Conservation (phyloP, 306 rosid species). For the Dalbergia cultrata region DNA sequence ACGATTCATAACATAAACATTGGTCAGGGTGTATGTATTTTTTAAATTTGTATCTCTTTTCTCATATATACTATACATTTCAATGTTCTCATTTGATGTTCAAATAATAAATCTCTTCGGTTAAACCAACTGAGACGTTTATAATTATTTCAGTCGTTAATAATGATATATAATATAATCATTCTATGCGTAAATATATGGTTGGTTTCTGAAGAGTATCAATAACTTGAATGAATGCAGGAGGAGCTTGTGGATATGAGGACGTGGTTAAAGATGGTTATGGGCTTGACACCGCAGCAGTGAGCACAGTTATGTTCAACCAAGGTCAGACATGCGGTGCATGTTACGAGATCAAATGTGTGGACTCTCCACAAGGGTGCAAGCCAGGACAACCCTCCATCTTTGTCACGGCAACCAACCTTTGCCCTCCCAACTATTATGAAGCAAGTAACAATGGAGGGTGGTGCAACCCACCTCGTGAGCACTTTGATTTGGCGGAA, state of each 20-base stretch:
- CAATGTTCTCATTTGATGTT: no score
- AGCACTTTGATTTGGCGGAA: constrained; percentile 80
- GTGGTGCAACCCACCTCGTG: constrained; percentile 88
- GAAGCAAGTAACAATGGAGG: constrained; percentile 65
- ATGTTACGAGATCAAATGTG: constrained; percentile 76
- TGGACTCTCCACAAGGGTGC: constrained; percentile 61
- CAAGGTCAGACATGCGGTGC: constrained; percentile 73
- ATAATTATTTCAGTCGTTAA: background rate
- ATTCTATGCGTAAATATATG: no score
- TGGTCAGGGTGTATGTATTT: no score
- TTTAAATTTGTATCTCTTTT: no score
- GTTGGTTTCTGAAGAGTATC: background rate
- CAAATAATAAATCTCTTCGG: background rate
- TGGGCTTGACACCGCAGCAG: constrained; percentile 73
- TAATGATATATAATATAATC: no score
- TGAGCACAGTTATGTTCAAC: constrained; percentile 72
- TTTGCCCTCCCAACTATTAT: constrained; percentile 62
- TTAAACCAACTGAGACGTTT: background rate
- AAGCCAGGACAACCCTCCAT: constrained; percentile 59
- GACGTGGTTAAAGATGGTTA: constrained; percentile 78
- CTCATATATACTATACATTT: no score
- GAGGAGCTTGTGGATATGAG: constrained; percentile 88
- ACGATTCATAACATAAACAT: no score
- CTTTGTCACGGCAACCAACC: constrained; percentile 70
- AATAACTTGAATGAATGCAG: constrained; percentile 40